Conservation (phyloP, 345 rosid species). For the Litchi chinensis region DNA sequence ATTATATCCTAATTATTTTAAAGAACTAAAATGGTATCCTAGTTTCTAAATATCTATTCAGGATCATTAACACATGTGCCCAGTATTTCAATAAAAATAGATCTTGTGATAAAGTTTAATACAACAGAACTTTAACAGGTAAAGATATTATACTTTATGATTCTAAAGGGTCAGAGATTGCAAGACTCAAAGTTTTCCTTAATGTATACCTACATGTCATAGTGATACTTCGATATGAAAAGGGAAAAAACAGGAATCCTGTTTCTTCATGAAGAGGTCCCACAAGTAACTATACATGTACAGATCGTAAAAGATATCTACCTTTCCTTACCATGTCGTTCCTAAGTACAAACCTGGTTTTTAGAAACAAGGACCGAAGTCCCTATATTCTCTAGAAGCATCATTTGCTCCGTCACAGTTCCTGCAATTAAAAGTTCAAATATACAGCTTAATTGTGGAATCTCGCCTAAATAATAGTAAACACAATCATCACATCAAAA, state of each 20-base stretch:
- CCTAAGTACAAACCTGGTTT: conserved; percentile 57
- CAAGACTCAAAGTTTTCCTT: background rate
- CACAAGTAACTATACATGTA: background rate
- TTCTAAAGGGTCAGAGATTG: background rate
- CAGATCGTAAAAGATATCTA: background rate
- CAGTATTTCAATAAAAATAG: background rate
- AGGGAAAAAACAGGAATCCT: background rate
- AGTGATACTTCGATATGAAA: background rate
- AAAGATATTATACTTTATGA: background rate
- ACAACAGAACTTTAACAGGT: too few relatives aligned
- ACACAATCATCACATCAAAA: background rate
- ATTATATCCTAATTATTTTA: too few relatives aligned
- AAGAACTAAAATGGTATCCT: background rate
- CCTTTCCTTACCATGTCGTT: background rate
- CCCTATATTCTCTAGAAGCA: conserved; percentile 98
- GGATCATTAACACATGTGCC: background rate
- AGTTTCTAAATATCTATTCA: too few relatives aligned
- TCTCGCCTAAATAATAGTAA: background rate
- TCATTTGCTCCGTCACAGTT: conserved; percentile 79
- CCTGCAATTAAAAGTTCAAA: conserved; percentile 49
- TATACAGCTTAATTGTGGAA: conserved; percentile 1
- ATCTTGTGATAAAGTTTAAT: background rate
- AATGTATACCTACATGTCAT: background rate
- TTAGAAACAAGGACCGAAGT: conserved; percentile 92
- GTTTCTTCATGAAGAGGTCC: background rate